These are phyloP conservation scores for Clavispora santaluciae DNA, from an alignment of 805 yeast species.

Conservation along the genomic window DNA sequence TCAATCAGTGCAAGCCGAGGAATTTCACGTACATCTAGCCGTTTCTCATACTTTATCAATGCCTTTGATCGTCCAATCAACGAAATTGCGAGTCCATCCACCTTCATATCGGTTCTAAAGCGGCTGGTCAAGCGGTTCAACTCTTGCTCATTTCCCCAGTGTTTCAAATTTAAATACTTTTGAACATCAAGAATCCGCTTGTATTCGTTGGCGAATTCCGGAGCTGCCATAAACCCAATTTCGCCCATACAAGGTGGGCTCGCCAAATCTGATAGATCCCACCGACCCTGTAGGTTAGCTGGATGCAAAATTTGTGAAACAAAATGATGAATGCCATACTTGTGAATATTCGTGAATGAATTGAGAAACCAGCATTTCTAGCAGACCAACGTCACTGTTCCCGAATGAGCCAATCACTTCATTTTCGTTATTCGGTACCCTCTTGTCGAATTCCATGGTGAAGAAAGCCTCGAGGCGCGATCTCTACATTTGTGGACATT, in stretches of 20 bases:
- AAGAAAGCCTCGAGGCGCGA: background rate
- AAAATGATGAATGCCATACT: conserved; percentile 17
- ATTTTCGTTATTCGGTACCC: too few species aligned
- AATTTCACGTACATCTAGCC: conserved; percentile 45
- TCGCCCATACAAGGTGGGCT: conserved; percentile 50
- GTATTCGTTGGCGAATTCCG: conserved; percentile 50
- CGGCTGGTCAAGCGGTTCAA: conserved; percentile 36
- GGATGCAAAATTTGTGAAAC: background rate
- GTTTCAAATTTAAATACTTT: conserved; percentile 32
- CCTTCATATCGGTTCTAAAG: conserved; percentile 39
- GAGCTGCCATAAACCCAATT: conserved; percentile 52
- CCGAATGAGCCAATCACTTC: too few species aligned
- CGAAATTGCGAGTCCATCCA: conserved; percentile 55
- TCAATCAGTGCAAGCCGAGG: conserved; percentile 59
- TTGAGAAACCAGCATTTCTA: conserved; percentile 42
- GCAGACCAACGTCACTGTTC: too few species aligned
- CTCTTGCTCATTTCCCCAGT: conserved; percentile 44
- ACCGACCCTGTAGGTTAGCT: conserved; percentile 38
- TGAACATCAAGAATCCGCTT: conserved; percentile 42
- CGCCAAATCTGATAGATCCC: conserved; percentile 51
- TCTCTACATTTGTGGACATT: background rate
- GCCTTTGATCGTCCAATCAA: conserved; percentile 48
- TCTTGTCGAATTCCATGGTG: too few species aligned
- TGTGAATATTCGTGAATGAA: conserved; percentile 52
- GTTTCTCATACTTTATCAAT: conserved; percentile 44